phyloP scores from a whole-genome alignment of 1,139 yeast genomes.

The Blastobotrys indianensis region DNA sequence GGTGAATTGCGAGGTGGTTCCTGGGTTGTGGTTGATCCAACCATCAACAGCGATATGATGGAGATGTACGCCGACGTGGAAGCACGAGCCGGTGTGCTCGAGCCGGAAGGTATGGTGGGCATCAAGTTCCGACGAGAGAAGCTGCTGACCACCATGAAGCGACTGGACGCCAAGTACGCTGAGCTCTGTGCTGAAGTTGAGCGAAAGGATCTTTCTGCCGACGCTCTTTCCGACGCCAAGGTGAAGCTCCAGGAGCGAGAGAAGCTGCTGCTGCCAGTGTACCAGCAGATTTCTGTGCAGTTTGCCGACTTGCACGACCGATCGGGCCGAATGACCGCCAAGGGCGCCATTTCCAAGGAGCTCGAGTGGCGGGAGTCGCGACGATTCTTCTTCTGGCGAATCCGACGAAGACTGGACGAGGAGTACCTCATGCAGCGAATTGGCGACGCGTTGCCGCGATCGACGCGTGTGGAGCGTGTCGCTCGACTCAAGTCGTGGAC shows the following conservation, averaged over 20 bases:
- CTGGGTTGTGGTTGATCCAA: constrained; percentile 99
- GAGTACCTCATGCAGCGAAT: constrained; percentile 77
- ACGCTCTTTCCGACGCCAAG: constrained; percentile 60
- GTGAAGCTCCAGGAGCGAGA: constrained; percentile 74
- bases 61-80: constrained; percentile 98
- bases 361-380: constrained; percentile 83
- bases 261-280: constrained; percentile 72
- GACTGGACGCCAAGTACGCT: constrained; percentile 74
- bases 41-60: constrained; percentile 95
- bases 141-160: constrained; percentile 78
- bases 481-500: constrained; percentile 87
- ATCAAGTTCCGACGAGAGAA: constrained; percentile 94
- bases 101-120: constrained; percentile 99
- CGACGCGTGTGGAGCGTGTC: constrained; percentile 71
- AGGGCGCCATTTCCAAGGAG: constrained; percentile 82
- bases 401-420: constrained; percentile 92
- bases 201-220: constrained; percentile 49
- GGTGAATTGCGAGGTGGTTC: constrained; percentile 99
- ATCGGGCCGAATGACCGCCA: constrained; percentile 94
- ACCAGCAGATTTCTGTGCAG: constrained; percentile 88
- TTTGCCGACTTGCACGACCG: constrained; percentile 97
- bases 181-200: constrained; percentile 54
- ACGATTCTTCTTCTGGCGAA: constrained; percentile 98
- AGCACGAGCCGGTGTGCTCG: constrained; percentile 97
- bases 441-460: constrained; percentile 54